Evolutionary conservation across 768 basidiomycete genomes (phyloP).

Genomic region (Galerina marginata): DNA sequence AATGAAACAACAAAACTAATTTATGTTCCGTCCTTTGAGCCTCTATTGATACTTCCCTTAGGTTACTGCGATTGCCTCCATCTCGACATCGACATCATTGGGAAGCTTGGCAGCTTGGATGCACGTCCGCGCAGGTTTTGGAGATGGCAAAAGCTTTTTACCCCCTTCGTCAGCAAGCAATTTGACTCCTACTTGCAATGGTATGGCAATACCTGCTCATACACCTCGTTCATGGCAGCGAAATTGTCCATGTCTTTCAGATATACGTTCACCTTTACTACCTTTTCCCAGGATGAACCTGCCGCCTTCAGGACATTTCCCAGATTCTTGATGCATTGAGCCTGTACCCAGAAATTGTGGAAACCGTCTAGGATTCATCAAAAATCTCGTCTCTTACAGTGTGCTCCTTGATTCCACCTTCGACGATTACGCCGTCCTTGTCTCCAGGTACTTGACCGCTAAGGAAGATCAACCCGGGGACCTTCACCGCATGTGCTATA

Average conservation of each 20-base stretch:
- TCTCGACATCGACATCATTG: conserved; percentile 73
- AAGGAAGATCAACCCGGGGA: conserved; percentile 62
- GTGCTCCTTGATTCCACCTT: conserved; percentile 64
- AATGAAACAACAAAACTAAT: no score
- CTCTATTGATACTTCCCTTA: conserved; percentile 17
- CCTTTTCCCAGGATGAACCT: conserved; percentile 66
- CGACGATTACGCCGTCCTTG: conserved; percentile 50
- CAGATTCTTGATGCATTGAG: conserved; percentile 62
- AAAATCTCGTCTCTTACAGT: conserved; percentile 43
- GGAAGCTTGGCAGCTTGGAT: conserved; percentile 77
- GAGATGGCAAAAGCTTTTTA: conserved; percentile 49
- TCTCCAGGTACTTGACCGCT: conserved; percentile 65
- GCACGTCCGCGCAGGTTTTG: conserved; percentile 77
- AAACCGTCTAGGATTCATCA: not conserved
- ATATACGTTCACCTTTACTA: conserved; percentile 61
- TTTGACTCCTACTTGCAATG: not conserved
- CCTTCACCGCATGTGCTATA: conserved; percentile 61
- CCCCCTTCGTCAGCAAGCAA: not conserved
- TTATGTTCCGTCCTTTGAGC: no score
- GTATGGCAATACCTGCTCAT: conserved; percentile 48
- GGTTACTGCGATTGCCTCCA: conserved; percentile 66
- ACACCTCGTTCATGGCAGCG: conserved; percentile 59
- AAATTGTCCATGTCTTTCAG: conserved; percentile 67
- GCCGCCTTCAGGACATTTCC: conserved; percentile 57
- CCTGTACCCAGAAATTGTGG: conserved; percentile 35